Evolutionary conservation across 2,329 filamentous ascomycete genomes (phyloP).

Genomic region (Colletotrichum musae): DNA sequence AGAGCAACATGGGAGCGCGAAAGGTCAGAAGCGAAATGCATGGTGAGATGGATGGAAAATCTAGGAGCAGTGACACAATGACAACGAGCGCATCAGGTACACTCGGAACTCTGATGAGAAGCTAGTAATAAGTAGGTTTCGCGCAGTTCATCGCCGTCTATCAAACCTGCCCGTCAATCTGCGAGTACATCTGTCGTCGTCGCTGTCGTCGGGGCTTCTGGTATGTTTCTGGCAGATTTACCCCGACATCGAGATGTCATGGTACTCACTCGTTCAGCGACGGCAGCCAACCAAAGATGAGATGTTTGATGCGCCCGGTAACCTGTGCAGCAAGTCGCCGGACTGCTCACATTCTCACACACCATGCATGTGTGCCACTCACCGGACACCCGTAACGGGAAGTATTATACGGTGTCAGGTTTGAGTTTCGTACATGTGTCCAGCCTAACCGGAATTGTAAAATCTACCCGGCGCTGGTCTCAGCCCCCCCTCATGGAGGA

Average conservation of each 20-base stretch:
- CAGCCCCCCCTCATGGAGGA: background rate
- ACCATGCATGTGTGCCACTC: background rate
- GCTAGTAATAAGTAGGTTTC: constrained; percentile 9
- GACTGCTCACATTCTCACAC: background rate
- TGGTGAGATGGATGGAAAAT: background rate
- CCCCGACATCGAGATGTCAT: background rate
- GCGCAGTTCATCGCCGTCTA: constrained; percentile 2
- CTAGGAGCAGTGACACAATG: background rate
- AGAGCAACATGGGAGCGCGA: background rate
- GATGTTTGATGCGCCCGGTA: background rate
- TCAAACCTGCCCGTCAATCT: constrained; percentile 1
- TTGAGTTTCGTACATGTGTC: background rate
- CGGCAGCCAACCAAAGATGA: background rate
- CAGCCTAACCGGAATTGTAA: constrained; percentile 30
- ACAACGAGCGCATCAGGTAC: background rate
- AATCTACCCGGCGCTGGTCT: constrained; percentile 26
- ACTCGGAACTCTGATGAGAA: background rate
- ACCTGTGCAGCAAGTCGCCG: background rate
- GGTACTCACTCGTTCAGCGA: no score
- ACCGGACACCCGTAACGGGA: constrained; percentile 20
- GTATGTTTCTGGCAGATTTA: constrained; percentile 14
- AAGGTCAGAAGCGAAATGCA: constrained; percentile 7
- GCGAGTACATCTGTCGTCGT: no score
- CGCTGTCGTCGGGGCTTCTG: background rate
- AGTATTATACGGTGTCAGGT: constrained; percentile 30